Conservation (phyloP, 2,329 filamentous ascomycete genomes). For the Ramularia collo-cygni region DNA sequence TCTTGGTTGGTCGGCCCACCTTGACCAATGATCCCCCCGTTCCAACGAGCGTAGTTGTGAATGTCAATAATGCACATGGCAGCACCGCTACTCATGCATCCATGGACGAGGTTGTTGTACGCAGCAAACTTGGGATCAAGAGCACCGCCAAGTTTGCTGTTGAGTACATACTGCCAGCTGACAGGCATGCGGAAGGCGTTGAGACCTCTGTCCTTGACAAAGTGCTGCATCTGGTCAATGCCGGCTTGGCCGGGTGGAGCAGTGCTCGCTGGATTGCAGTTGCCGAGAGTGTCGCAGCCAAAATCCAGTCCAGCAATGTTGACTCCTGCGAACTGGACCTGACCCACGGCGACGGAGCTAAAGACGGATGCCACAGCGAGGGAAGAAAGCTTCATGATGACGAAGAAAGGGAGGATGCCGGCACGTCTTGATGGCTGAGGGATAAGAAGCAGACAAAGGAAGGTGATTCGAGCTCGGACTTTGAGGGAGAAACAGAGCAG, state of each 20-base stretch:
- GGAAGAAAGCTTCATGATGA: conserved; percentile 20
- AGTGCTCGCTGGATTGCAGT: conserved; percentile 29
- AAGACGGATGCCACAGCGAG: conserved; percentile 17
- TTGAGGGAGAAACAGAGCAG: no score
- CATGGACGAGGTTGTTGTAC: conserved; percentile 27
- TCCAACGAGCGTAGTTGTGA: conserved; percentile 36
- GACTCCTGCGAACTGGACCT: conserved; percentile 25
- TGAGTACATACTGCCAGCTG: conserved; percentile 24
- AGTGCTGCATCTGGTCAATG: conserved; percentile 49
- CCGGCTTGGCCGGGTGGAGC: conserved; percentile 28
- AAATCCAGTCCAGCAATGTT: conserved; percentile 32
- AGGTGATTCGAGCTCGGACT: no score
- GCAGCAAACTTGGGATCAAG: conserved; percentile 21
- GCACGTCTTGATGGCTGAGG: no score
- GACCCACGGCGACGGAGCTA: conserved; percentile 16
- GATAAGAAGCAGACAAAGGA: no score
- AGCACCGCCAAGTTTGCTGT: conserved; percentile 24
- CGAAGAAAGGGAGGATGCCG: conserved; percentile 10
- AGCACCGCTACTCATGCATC: conserved; percentile 32
- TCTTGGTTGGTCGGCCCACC: conserved; percentile 55
- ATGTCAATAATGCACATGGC: conserved; percentile 27
- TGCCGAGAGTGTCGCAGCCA: conserved; percentile 34
- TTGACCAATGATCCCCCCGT: conserved; percentile 58
- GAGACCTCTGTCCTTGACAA: conserved; percentile 46
- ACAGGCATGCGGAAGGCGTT: conserved; percentile 54